These are phyloP conservation scores for Aspergillus coremiiformis DNA, from an alignment of 495 filamentous ascomycete species.

Conservation along the genomic window DNA sequence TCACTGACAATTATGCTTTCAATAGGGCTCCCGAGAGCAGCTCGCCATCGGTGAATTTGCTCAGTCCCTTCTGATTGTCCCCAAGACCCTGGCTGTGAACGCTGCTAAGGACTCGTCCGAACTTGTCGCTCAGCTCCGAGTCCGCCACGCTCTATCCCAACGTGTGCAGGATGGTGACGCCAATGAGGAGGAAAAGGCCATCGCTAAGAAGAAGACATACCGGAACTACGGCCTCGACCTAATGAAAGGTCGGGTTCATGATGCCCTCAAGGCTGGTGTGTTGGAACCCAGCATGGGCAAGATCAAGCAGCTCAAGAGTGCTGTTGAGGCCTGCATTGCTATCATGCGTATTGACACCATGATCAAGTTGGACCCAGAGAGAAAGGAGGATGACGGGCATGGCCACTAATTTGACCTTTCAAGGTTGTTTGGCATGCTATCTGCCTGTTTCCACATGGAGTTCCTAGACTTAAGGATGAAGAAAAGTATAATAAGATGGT, in stretches of 20 bases:
- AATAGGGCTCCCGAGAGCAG: conserved; percentile 85
- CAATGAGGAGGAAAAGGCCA: conserved; percentile 76
- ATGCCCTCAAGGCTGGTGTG: conserved; percentile 90
- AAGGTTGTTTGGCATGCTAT: background rate
- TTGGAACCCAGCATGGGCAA: conserved; percentile 98
- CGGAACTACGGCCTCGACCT: conserved; percentile 97
- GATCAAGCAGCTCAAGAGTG: conserved; percentile 95
- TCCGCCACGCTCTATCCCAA: conserved; percentile 89
- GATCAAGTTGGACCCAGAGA: conserved; percentile 95
- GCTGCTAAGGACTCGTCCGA: conserved; percentile 93
- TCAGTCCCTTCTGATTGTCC: conserved; percentile 85
- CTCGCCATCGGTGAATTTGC: conserved; percentile 97
- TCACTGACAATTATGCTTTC: conserved; percentile 12
- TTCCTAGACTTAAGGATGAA: conserved; percentile 14
- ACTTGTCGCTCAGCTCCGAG: conserved; percentile 90
- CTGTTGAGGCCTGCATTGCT: conserved; percentile 96
- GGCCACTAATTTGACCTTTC: conserved; percentile 26
- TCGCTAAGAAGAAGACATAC: conserved; percentile 91
- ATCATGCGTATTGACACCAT: conserved; percentile 99
- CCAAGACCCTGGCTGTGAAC: conserved; percentile 94
- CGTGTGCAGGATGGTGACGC: conserved; percentile 74
- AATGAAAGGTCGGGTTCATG: conserved; percentile 80
- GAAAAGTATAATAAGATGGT: conserved; percentile 22
- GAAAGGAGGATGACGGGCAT: conserved; percentile 59
- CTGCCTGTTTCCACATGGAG: conserved; percentile 7